These are phyloP conservation scores for Theobroma grandiflorum DNA, from an alignment of 441 rosid genomes.

Conservation along the genomic window DNA sequence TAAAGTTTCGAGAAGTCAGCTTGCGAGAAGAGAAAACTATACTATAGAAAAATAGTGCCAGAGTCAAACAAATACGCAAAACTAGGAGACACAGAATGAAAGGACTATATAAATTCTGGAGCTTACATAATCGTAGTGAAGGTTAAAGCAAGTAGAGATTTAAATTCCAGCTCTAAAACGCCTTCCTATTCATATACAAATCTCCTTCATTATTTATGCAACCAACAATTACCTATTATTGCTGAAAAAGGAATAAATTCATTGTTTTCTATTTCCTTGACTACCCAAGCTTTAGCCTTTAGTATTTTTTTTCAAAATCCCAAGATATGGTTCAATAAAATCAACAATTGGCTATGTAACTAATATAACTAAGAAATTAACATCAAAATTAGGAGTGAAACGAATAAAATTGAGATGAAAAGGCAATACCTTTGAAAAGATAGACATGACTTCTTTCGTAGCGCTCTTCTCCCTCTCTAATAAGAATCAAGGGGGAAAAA, in stretches of 20 bases:
- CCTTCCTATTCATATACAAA: neutral
- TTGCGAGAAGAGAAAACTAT: neutral
- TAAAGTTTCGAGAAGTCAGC: neutral
- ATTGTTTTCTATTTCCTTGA: neutral
- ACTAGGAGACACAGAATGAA: neutral
- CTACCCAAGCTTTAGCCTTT: neutral
- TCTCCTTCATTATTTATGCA: neutral
- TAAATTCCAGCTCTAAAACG: neutral
- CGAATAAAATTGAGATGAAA: neutral
- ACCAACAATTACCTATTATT: neutral
- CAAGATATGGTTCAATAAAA: slow-evolving; percentile 12
- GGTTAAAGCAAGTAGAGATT: slow-evolving; percentile 5
- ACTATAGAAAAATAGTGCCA: neutral
- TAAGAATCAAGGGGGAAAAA: slow-evolving; percentile 18
- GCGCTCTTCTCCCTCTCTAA: slow-evolving; percentile 94
- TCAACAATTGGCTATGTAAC: neutral
- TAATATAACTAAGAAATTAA: neutral
- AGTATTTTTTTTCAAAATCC: neutral
- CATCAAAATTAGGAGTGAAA: neutral
- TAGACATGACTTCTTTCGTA: slow-evolving; percentile 82
- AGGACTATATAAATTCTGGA: neutral
- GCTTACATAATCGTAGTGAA: neutral
- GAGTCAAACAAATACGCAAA: neutral
- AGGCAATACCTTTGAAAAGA: slow-evolving; percentile 64
- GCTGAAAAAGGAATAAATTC: neutral